Evolutionary conservation across 1,284 basidiomycete genomes (phyloP), one percentile per base, ranked within the genome.

Genomic region (Microbotryum violaceum): DNA sequence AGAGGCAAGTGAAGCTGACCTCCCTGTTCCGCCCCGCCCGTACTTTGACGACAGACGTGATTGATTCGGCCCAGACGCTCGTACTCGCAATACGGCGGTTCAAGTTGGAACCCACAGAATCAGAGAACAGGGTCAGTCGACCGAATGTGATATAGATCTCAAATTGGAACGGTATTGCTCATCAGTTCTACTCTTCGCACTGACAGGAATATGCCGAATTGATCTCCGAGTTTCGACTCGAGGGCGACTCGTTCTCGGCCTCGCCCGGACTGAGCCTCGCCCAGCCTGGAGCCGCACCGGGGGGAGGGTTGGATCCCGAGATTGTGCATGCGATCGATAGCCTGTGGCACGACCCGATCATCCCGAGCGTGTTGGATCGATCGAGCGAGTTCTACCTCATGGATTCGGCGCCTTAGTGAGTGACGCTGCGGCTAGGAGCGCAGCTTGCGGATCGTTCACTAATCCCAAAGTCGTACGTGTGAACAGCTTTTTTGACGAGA

Each of bases 361-460:
- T 97, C 42, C 82, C 86, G 0, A 82, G 82, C 60, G 81, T 97
- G 31, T 86, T 97, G 82, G 90, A 96, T 70, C 85, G 88, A 65
- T 82, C 82, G 47, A 88, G 82, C 74, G 87, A 96, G 66, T 97
- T 97, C 73, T 97, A 97, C 74, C 78, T 97, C 21, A 97, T 97
- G 93, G 94, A 97, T 76, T 91, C 85, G 54, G 93, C 93, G 0
- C 81, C 82, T 50, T 97, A 97, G 87, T 91, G 70, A 73, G 87
- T 83, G 42, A 18, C 48, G 49, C 6, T 52, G 37, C 50, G 33
- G 9, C 47, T 45, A 18, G 16, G 14, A 6, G 37, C 51, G n/a
- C 52, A 29, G 20, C 42, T 23, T 49, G n/a, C 18, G 33, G 42
- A 31, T 21, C 16, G 71, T 63, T 70, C 71, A 60, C 73, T 74